phyloP scores from a whole-genome alignment of 768 basidiomycete species.

The Butyriboletus loyo region DNA sequence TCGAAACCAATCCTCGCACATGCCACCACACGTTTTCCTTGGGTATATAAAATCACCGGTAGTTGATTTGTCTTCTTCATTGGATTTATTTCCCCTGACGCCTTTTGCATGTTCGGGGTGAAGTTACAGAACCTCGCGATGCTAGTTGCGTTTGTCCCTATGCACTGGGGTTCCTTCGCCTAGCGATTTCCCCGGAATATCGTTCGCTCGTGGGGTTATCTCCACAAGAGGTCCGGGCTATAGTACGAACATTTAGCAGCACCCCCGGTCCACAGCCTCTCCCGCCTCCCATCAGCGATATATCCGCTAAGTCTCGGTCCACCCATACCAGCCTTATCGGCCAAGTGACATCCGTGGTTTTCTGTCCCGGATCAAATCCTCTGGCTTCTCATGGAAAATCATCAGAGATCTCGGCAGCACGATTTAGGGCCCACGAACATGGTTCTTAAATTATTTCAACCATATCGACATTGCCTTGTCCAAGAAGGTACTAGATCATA shows the following conservation, averaged over 20 bases:
- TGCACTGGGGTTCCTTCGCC: no score
- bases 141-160: no score
- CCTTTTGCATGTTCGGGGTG: no score
- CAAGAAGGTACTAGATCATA: conserved; percentile 12
- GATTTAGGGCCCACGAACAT: not conserved
- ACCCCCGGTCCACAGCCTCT: conserved; percentile 26
- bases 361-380: conserved; percentile 25
- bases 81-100: no score
- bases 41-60: conserved; percentile 3
- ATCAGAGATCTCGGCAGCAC: not conserved
- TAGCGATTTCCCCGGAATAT: no score
- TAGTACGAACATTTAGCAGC: no score
- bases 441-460: conserved; percentile 16
- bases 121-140: no score
- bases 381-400: conserved; percentile 22
- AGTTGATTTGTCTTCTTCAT: not conserved
- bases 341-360: conserved; percentile 26
- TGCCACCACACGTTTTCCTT: not conserved
- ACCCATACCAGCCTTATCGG: conserved; percentile 11
- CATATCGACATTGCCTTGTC: conserved; percentile 16
- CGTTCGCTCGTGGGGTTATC: no score
- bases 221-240: no score
- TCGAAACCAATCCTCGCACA: no score
- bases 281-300: conserved; percentile 22
- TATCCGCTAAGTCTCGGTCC: conserved; percentile 15